Conservation (phyloP, 2,329 filamentous ascomycete genomes). For the Didymella sp. region DNA sequence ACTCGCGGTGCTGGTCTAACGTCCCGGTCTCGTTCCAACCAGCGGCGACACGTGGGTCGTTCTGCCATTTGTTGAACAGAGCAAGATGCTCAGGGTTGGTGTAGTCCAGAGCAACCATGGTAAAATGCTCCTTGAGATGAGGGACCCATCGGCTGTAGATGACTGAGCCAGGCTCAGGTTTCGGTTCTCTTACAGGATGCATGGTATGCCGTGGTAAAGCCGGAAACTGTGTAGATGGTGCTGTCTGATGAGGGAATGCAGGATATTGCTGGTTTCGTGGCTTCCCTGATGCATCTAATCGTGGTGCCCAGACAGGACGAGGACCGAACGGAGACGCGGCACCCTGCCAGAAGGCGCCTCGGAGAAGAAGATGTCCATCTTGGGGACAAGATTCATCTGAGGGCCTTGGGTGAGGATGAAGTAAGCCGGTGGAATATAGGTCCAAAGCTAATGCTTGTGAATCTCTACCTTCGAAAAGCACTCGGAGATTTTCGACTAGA, state of each 20-base stretch:
- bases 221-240: conserved; percentile 58
- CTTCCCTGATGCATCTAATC: conserved; percentile 45
- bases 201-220: conserved; percentile 63
- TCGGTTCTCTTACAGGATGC: conserved; percentile 74
- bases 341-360: conserved; percentile 58
- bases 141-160: conserved; percentile 82
- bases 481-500: conserved; percentile 54
- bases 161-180: conserved; percentile 72
- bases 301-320: conserved; percentile 51
- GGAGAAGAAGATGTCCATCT: conserved; percentile 57
- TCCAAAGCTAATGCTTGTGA: conserved; percentile 50
- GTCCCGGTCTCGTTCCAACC: conserved; percentile 83
- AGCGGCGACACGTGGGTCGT: conserved; percentile 79
- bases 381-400: conserved; percentile 45
- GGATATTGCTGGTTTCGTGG: conserved; percentile 52
- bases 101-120: conserved; percentile 76
- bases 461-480: conserved; percentile 50
- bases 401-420: conserved; percentile 51
- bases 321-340: conserved; percentile 53
- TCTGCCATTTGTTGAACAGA: conserved; percentile 82
- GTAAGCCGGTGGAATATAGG: conserved; percentile 54
- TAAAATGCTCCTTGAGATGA: conserved; percentile 77
- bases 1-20: conserved; percentile 74
- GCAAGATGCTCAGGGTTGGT: conserved; percentile 67
- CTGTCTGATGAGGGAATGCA: conserved; percentile 52